A percentile compares a stretch with the other conserved stretches of the same genome.
Evolutionary conservation across 116 monocot genomes (phyloP).

Genomic region (Posidonia oceanica): DNA sequence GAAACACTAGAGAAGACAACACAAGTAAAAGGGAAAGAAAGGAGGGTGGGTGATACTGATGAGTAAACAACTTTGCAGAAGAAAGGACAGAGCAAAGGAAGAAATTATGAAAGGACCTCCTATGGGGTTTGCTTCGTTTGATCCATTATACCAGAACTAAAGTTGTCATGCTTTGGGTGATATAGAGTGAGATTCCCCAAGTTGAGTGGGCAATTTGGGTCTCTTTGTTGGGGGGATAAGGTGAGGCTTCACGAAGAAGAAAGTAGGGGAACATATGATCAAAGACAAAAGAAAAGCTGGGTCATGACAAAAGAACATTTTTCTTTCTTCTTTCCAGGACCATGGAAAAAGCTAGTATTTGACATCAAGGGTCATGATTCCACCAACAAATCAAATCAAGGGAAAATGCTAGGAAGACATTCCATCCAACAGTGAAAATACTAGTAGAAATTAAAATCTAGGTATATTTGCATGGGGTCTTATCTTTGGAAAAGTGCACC

Average conservation of each 20-base stretch:
- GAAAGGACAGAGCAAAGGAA: slow-evolving; percentile 2
- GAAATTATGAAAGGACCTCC: slow-evolving; percentile 8
- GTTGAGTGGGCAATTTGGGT: slow-evolving; percentile 4
- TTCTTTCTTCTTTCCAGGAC: slow-evolving; percentile 11
- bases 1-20: slow-evolving; percentile 8
- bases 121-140: slow-evolving; percentile 9
- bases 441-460: slow-evolving; percentile 6
- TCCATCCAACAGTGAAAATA: background rate
- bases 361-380: slow-evolving; percentile 15
- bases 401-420: slow-evolving; percentile 5
- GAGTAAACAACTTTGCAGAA: slow-evolving; percentile 7
- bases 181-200: slow-evolving; percentile 9
- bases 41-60: background rate
- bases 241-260: slow-evolving; percentile 14
- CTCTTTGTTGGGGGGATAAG: slow-evolving; percentile 13
- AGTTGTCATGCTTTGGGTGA: slow-evolving; percentile 13
- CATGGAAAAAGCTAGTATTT: slow-evolving; percentile 12
- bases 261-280: slow-evolving; percentile 7
- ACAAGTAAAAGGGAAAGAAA: slow-evolving; percentile 7
- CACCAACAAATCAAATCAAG: slow-evolving; percentile 8
- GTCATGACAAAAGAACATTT: slow-evolving; percentile 17
- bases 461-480: slow-evolving; percentile 23
- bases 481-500: slow-evolving; percentile 20
- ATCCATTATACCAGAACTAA: slow-evolving; percentile 5
- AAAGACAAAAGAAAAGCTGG: slow-evolving; percentile 15